Evolutionary conservation across 345 rosid genomes (phyloP), one percentile per base, ranked within the genome.

Genomic region (Acer negundo): DNA sequence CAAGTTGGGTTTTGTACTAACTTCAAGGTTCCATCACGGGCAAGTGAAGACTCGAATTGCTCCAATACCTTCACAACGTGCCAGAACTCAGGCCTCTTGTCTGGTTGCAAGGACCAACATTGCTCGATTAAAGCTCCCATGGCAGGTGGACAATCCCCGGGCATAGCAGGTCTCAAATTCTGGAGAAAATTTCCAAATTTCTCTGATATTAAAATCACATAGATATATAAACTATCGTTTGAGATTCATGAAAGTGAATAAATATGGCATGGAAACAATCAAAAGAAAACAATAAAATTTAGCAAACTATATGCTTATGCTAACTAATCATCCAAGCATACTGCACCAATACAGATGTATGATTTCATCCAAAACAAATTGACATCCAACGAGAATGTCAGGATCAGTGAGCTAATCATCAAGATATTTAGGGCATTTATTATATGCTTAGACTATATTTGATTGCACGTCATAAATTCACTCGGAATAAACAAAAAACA

Each of bases 71-170:
- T 94, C 72, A 96, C 95, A 22, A 96, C 82, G 85, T 96, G 99
- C 93, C 95, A 87, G 84, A 94, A 96, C 81, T 94, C 98, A 0
- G 98, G 99, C 85, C 99, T 89, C 85, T 92, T 94, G 20, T 91
- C 98, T 7, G 99, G 91, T 20, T 91, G 86, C 82, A 86, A 74
- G 3, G 95, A 88, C 99, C 99, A 96, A 66, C 99, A 96, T 75
- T 90, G 98, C 87, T 96, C 97, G 10, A 96, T 92, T 40, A 96
- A 87, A 47, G 95, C 93, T 85, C 84, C 83, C 93, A 96, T 85
- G n/a, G 97, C 91, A 22, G 82, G 79, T 22, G 93, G 90, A 76
- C 98, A 94, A 59, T 85, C 86, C 73, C 51, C 82, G 0, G 98
- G 98, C 20, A 96, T 86, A 68, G 51, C 82, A 28, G 99, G 99